Percentiles rank a stretch among this genome's conserved stretches.
Evolutionary conservation across 768 basidiomycete species (phyloP).

Genomic region (Melanogaster broomeanus): DNA sequence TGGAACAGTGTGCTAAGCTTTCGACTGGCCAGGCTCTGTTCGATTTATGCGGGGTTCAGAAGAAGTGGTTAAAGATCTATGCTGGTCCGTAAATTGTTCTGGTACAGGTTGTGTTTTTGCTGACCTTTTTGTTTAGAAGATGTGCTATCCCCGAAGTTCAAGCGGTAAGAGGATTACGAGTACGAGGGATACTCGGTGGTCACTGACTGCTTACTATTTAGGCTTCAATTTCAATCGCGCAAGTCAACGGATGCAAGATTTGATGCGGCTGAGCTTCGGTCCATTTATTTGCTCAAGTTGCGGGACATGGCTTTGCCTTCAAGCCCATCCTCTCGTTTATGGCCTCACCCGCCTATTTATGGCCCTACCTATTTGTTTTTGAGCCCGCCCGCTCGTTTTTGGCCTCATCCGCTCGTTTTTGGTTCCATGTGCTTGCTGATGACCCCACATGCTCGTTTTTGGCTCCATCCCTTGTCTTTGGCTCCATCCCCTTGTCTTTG

Average conservation of each 20-base stretch:
- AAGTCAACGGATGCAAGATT: slow-evolving; percentile 80
- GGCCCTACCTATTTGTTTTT: no score
- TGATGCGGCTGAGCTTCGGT: slow-evolving; percentile 71
- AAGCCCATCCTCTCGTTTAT: no score
- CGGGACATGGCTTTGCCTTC: no score
- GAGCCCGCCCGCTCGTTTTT: no score
- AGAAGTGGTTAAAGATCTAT: slow-evolving; percentile 93
- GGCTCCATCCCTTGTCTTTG: no score
- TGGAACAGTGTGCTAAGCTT: slow-evolving; percentile 92
- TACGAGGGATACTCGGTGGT: neutral
- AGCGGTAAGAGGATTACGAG: slow-evolving; percentile 49
- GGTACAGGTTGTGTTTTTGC: neutral
- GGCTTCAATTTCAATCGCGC: slow-evolving; percentile 46
- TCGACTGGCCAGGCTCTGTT: slow-evolving; percentile 83
- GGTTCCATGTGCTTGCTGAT: no score
- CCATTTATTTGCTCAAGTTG: no score
- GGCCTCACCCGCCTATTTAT: no score
- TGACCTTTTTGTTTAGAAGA: slow-evolving; percentile 66
- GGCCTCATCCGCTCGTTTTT: no score
- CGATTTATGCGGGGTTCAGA: slow-evolving; percentile 79
- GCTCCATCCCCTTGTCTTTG: no score
- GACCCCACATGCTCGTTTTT: no score
- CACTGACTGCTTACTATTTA: slow-evolving; percentile 25
- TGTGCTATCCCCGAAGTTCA: slow-evolving; percentile 72
- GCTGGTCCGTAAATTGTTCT: slow-evolving; percentile 57